Conservation (phyloP, 371 early-diverging fungal genomes). For the Syncephalastrum sp. region DNA sequence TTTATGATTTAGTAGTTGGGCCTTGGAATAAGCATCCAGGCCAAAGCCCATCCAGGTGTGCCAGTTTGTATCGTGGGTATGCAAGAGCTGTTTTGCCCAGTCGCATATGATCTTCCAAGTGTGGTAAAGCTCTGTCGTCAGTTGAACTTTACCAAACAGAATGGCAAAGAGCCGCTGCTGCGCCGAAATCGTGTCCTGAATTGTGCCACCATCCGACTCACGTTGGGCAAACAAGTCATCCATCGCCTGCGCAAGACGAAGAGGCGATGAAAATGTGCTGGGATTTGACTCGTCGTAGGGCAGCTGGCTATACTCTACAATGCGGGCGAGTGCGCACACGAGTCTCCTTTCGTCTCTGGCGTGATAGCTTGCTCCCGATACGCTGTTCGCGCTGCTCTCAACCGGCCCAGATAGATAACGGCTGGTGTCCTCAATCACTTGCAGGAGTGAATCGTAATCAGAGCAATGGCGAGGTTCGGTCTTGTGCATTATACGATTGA, state of each 20-base stretch:
- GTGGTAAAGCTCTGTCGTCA: slow-evolving; percentile 26
- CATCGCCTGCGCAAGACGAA: slow-evolving; percentile 5
- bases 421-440: slow-evolving; percentile 31
- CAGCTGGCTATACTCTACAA: slow-evolving; percentile 14
- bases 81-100: slow-evolving; percentile 28
- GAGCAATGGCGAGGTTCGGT: slow-evolving; percentile 32
- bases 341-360: not conserved
- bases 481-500: slow-evolving; percentile 26
- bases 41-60: slow-evolving; percentile 21
- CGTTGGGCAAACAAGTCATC: slow-evolving; percentile 6
- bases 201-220: slow-evolving; percentile 19
- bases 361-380: too few relatives aligned
- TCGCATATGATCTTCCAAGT: slow-evolving; percentile 34
- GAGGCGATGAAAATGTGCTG: slow-evolving; percentile 8
- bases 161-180: slow-evolving; percentile 24
- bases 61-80: slow-evolving; percentile 11
- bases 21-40: slow-evolving; percentile 18
- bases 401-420: slow-evolving; percentile 13
- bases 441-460: slow-evolving; percentile 24
- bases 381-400: too few relatives aligned
- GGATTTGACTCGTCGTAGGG: not conserved
- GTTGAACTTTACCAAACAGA: slow-evolving; percentile 34
- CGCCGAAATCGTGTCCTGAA: slow-evolving; percentile 13
- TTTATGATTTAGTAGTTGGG: not conserved
- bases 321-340: slow-evolving; percentile 3